Conservation (phyloP, 345 rosid genomes). For the Lenwebbia sp. region DNA sequence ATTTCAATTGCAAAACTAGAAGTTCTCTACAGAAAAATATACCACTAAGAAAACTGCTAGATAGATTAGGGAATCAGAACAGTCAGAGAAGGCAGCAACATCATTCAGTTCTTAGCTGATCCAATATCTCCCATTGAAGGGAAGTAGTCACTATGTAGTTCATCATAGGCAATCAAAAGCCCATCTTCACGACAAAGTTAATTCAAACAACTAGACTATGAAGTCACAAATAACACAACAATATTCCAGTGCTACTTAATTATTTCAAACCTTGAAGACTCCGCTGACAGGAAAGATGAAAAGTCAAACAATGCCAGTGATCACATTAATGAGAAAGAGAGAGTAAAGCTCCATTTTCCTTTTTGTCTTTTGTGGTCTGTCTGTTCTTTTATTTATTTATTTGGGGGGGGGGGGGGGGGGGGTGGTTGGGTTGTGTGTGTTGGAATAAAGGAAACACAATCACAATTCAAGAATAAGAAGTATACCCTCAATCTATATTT, state of each 20-base stretch:
- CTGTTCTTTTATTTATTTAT: not conserved
- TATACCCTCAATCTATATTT: conserved; percentile 10
- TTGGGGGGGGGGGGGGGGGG: not conserved
- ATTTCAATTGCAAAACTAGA: not conserved
- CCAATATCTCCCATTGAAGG: not conserved
- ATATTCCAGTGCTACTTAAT: not conserved
- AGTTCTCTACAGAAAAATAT: not conserved
- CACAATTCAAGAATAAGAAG: not conserved
- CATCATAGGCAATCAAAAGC: not conserved
- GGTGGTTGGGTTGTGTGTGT: not conserved
- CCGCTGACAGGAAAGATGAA: not conserved
- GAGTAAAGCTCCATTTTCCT: not conserved
- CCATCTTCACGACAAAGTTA: not conserved
- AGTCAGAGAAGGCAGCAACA: not conserved
- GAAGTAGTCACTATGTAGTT: not conserved
- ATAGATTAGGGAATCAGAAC: not conserved
- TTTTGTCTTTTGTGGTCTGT: not conserved
- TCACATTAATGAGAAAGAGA: not conserved
- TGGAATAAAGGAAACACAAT: not conserved
- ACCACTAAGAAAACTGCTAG: not conserved
- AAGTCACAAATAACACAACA: not conserved
- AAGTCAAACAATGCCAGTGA: not conserved
- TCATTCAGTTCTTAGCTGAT: not conserved
- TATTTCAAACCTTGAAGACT: not conserved
- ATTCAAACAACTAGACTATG: not conserved